Percentiles rank a stretch among this genome's conserved stretches.
Evolutionary conservation across 345 rosid species (phyloP).

Genomic region (Capsella bursapastoris): DNA sequence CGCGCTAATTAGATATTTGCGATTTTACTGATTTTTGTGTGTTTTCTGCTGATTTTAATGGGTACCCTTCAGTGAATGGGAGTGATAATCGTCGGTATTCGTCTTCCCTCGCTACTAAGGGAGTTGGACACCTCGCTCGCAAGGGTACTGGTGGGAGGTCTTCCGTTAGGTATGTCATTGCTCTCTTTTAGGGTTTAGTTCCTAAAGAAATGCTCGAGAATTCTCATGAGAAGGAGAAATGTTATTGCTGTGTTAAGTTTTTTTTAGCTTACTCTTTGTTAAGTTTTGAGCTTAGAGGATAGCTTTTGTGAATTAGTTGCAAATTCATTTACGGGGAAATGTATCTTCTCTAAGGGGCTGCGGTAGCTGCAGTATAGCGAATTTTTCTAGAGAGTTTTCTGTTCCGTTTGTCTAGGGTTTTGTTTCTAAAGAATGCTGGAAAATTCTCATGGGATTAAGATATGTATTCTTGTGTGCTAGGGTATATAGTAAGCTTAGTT

Average conservation of each 20-base stretch:
- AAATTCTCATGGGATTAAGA: too few species aligned
- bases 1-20: background rate
- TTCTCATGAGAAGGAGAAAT: constrained; percentile 8
- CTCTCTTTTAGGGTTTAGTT: background rate
- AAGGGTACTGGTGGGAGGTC: constrained; percentile 99
- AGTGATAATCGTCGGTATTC: constrained; percentile 63
- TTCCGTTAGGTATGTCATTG: constrained; percentile 73
- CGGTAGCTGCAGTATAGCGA: background rate
- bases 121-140: constrained; percentile 82
- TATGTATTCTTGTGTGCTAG: too few species aligned
- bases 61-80: constrained; percentile 53
- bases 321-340: background rate
- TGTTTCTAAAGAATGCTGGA: too few species aligned
- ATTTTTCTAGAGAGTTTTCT: background rate
- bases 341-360: background rate
- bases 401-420: background rate
- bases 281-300: background rate
- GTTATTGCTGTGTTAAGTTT: background rate
- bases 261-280: background rate
- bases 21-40: background rate
- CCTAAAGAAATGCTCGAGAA: constrained; percentile 8
- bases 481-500: too few species aligned
- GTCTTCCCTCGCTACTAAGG: constrained; percentile 72
- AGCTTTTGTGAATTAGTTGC: background rate
- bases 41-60: constrained; percentile 8